Evolutionary conservation across 495 filamentous ascomycete species (phyloP).

Genomic region (Penicillium dipodomyicola): DNA sequence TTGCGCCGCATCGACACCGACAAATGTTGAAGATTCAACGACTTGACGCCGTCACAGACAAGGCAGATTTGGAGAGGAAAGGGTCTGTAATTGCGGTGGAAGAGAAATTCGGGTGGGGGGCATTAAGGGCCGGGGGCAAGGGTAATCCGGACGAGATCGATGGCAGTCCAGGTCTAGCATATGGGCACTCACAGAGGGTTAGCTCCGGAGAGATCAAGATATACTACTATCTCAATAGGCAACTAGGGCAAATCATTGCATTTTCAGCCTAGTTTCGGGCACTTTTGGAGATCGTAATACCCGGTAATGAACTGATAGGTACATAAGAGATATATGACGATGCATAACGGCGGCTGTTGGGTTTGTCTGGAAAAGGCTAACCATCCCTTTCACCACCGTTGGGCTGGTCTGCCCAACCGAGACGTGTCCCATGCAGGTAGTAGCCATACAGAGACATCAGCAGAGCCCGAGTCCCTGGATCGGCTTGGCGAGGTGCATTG

Average conservation of each 20-base stretch:
- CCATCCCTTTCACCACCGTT: conserved; percentile 23
- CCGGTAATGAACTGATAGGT: background rate
- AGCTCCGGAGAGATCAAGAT: conserved; percentile 35
- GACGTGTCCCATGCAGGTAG: conserved; percentile 23
- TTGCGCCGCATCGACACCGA: conserved; percentile 27
- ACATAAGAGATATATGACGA: conserved; percentile 4
- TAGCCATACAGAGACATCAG: conserved; percentile 18
- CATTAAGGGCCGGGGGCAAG: conserved; percentile 24
- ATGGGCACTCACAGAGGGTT: conserved; percentile 24
- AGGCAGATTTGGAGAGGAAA: conserved; percentile 38
- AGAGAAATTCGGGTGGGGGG: conserved; percentile 23
- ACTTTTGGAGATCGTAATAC: conserved; percentile 2
- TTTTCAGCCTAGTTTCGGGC: conserved; percentile 4
- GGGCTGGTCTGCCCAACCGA: conserved; percentile 26
- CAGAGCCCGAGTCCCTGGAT: conserved; percentile 17
- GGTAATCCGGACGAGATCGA: conserved; percentile 30
- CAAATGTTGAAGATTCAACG: conserved; percentile 23
- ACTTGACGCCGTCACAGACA: conserved; percentile 34
- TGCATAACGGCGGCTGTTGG: conserved; percentile 22
- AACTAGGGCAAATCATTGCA: background rate
- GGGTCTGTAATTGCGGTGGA: conserved; percentile 31
- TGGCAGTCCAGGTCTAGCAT: conserved; percentile 35
- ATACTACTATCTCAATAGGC: conserved; percentile 17
- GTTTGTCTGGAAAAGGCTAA: conserved; percentile 24
- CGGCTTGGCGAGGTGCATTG: conserved; percentile 19